Percentiles rank a stretch among this genome's conserved stretches.
These are phyloP conservation scores for Gloeopeniophorella convolvens DNA, from an alignment of 768 basidiomycete genomes.

Conservation along the genomic window DNA sequence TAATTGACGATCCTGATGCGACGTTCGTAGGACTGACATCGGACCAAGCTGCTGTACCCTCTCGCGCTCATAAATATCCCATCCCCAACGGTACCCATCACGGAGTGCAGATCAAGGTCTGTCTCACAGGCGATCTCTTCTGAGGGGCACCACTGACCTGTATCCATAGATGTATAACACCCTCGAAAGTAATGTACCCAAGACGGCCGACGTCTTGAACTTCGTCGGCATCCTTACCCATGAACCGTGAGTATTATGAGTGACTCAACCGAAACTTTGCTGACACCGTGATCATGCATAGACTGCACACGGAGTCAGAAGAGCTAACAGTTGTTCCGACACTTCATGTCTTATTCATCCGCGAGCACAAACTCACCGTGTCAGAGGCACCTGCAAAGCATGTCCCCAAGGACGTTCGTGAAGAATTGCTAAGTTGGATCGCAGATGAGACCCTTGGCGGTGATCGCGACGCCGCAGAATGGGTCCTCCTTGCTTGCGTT, in stretches of 20 bases:
- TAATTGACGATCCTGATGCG: too few species aligned
- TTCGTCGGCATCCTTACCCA: constrained; percentile 70
- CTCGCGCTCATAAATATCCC: constrained; percentile 59
- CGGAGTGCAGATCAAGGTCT: constrained; percentile 70
- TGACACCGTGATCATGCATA: constrained; percentile 20
- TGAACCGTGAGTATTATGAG: constrained; percentile 46
- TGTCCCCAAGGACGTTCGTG: constrained; percentile 31
- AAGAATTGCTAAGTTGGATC: constrained; percentile 65
- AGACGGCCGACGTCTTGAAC: constrained; percentile 54
- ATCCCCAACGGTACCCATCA: constrained; percentile 45
- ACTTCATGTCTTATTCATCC: constrained; percentile 59
- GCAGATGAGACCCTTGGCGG: constrained; percentile 63
- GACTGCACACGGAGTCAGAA: constrained; percentile 30
- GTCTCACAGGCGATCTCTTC: background rate
- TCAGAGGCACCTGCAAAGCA: constrained; percentile 13
- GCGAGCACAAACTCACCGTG: constrained; percentile 33
- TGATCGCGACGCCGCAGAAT: constrained; percentile 65
- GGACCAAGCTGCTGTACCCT: constrained; percentile 14
- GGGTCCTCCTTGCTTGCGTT: constrained; percentile 56
- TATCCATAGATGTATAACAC: constrained; percentile 51
- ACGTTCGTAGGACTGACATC: background rate
- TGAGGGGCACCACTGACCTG: constrained; percentile 7
- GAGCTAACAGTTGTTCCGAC: constrained; percentile 45
- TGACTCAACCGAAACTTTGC: background rate
- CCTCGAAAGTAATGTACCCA: constrained; percentile 38